Evolutionary conservation across 2,329 filamentous ascomycete genomes (phyloP), one percentile per base, ranked within the genome.

Genomic region (Sporothrix luriei): DNA sequence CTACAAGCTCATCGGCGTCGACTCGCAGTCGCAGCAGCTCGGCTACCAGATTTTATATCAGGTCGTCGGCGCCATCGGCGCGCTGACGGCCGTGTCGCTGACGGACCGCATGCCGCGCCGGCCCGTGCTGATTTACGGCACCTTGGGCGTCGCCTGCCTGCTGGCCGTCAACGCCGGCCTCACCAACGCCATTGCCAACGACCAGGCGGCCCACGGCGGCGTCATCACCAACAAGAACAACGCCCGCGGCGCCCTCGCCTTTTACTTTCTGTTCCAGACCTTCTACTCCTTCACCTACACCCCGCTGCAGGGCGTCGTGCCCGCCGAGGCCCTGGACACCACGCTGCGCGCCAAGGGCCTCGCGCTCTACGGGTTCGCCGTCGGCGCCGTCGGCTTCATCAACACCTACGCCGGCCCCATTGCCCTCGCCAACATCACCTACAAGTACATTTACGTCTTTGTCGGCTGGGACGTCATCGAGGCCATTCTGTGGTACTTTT

Each of bases 271-370:
- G 19, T 83, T 84, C 78, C 83, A 83, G 74, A 75, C 83, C 38
- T 76, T 83, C 70, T 84, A 82, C 75, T 83, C 82, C 3, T 84
- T 84, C 72, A 82, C 81, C 52, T 84, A 84, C 74, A 84, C 82
- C 1, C 82, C 83, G 0, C 79, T 84, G 14, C 82, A 84, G 71
- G 81, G 79, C 69, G 80, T 83, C 55, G 79, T 83, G 52, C 81
- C 82, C 1, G 79, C 80, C 38, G 82, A 84, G 71, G 80, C 81
- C 3, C 77, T 84, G 43, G 82, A 83, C 73, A 84, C 82, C 1
- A 83, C 82, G 4, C 82, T 78, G 71, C 81, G 85, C 70, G 82
- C 84, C n/a, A 84, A 83, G 69, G 85, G 85, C 75, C 82, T 87
- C 70, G 82, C 78, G 1, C 75, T 79, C 51, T 80, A 69, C n/a